Conservation (phyloP, 1,284 basidiomycete species). For the Puccinia coronata region DNA sequence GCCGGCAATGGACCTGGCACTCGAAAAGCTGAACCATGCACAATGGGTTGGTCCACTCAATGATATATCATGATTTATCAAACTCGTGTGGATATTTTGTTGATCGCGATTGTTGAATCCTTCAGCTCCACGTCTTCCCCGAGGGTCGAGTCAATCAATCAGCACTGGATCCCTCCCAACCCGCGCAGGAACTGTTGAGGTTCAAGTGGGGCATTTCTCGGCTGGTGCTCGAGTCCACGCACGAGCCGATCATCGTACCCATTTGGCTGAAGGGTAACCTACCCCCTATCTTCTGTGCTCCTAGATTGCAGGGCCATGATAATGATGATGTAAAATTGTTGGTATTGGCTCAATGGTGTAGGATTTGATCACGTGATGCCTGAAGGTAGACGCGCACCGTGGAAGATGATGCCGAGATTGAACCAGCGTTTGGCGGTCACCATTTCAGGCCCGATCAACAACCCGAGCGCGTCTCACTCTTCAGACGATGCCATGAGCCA, state of each 20-base stretch:
- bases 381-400: conserved; percentile 71
- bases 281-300: conserved; percentile 42
- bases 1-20: conserved; percentile 77
- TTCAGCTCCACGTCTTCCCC: conserved; percentile 84
- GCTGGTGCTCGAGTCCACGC: conserved; percentile 34
- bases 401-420: conserved; percentile 69
- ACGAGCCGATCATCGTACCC: conserved; percentile 52
- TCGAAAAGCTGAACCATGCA: conserved; percentile 74
- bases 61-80: background rate
- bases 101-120: background rate
- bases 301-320: conserved; percentile 39
- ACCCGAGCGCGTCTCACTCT: background rate
- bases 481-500: background rate
- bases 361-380: conserved; percentile 89
- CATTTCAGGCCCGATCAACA: conserved; percentile 18
- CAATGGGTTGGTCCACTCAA: conserved; percentile 66
- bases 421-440: conserved; percentile 56
- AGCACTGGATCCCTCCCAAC: conserved; percentile 46
- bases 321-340: conserved; percentile 8
- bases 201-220: conserved; percentile 98
- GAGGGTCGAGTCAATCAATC: conserved; percentile 87
- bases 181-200: conserved; percentile 67
- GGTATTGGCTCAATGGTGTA: conserved; percentile 62
- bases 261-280: conserved; percentile 19
- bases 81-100: background rate